These are phyloP conservation scores for Trypanosoma avium DNA, from an alignment of 208 protist species.

Conservation along the genomic window DNA sequence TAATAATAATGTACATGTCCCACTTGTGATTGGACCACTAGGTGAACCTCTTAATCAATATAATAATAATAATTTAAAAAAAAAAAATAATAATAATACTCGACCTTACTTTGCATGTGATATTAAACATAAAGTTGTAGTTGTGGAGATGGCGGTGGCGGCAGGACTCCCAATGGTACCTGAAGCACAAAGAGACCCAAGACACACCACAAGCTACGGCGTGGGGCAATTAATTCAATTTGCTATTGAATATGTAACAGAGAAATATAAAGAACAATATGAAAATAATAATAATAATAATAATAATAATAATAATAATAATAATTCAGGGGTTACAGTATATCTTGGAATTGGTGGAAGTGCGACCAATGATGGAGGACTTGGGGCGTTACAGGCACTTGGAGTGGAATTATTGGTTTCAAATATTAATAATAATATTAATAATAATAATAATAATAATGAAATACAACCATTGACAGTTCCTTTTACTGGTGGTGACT, in stretches of 20 bases:
- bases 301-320: neutral
- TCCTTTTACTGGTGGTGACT: slow-evolving; percentile 59
- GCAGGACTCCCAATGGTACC: slow-evolving; percentile 60
- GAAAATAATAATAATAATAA: neutral
- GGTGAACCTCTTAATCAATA: slow-evolving; percentile 29
- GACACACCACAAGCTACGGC: slow-evolving; percentile 69
- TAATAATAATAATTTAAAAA: neutral
- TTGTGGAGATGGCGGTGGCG: slow-evolving; percentile 82
- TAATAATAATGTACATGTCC: neutral
- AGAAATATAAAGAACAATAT: too few species aligned
- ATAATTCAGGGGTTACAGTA: slow-evolving; percentile 34
- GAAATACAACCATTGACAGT: slow-evolving; percentile 14
- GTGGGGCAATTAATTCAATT: slow-evolving; percentile 66
- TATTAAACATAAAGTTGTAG: slow-evolving; percentile 33
- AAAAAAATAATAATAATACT: neutral
- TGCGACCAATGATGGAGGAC: slow-evolving; percentile 80
- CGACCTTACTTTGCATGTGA: slow-evolving; percentile 65
- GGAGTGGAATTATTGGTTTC: slow-evolving; percentile 55
- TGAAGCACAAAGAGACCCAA: slow-evolving; percentile 40
- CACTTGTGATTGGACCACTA: slow-evolving; percentile 52
- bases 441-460: too few species aligned
- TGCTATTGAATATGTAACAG: slow-evolving; percentile 45
- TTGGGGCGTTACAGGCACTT: slow-evolving; percentile 76
- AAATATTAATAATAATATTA: too few species aligned
- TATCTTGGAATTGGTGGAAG: slow-evolving; percentile 81